Evolutionary conservation across 257 asterid genomes (phyloP).

Genomic region (Cynanchum wilfordii): DNA sequence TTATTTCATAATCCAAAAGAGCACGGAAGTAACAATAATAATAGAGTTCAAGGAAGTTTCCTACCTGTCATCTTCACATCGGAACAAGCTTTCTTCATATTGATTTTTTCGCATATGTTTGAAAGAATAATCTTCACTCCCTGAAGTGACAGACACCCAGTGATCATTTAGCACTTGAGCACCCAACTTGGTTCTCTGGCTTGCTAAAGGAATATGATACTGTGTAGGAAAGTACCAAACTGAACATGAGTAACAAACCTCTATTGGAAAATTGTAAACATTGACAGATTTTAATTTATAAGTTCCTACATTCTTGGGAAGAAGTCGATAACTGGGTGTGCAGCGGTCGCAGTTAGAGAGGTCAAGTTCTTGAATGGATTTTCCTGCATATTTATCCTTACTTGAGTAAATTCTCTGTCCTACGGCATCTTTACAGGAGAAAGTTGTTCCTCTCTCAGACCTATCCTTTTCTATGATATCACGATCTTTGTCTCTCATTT

Average conservation of each 20-base stretch:
- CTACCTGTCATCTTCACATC: constrained; percentile 97
- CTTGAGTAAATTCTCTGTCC: constrained; percentile 59
- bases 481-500: constrained; percentile 44
- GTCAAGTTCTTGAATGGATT: constrained; percentile 95
- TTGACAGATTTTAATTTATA: constrained; percentile 11
- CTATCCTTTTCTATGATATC: constrained; percentile 61
- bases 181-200: constrained; percentile 67
- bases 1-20: constrained; percentile 6
- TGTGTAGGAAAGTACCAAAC: constrained; percentile 34
- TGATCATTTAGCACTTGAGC: constrained; percentile 73
- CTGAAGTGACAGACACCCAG: constrained; percentile 98
- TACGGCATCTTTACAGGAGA: constrained; percentile 39
- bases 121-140: constrained; percentile 97
- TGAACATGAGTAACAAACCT: constrained; percentile 24
- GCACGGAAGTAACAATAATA: constrained; percentile 9
- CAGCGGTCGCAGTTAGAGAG: constrained; percentile 79
- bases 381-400: constrained; percentile 65
- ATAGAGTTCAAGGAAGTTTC: constrained; percentile 18
- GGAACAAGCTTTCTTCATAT: constrained; percentile 93
- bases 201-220: constrained; percentile 81
- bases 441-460: constrained; percentile 43
- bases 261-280: constrained; percentile 16
- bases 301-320: constrained; percentile 75
- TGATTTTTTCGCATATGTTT: constrained; percentile 97
- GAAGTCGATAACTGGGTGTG: constrained; percentile 92